Evolutionary conservation across 148 eudicot species (phyloP).

Genomic region (Persicaria tinctoria): DNA sequence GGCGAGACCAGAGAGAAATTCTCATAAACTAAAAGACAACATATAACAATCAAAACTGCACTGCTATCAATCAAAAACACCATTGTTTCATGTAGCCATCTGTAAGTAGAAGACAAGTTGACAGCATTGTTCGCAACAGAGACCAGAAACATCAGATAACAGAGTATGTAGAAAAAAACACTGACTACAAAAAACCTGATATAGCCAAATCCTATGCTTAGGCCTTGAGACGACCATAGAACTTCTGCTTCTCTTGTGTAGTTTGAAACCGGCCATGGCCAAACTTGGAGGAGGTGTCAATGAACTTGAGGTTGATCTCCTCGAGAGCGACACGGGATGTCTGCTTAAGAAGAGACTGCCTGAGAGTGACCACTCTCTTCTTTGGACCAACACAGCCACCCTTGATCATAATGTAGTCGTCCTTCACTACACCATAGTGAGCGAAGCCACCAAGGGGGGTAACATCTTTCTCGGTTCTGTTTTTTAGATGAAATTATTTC

Average conservation of each 20-base stretch:
- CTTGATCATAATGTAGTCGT: constrained; percentile 72
- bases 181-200: neutral
- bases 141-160: neutral
- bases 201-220: constrained; percentile 10
- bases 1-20: no score
- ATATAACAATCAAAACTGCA: no score
- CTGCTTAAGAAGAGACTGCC: constrained; percentile 69
- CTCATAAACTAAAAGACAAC: no score
- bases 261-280: constrained; percentile 97
- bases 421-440: constrained; percentile 84
- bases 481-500: neutral
- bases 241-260: constrained; percentile 59
- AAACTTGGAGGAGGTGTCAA: constrained; percentile 87
- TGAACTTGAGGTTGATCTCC: constrained; percentile 71
- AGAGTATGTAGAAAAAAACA: neutral
- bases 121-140: neutral
- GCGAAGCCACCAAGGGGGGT: constrained; percentile 95
- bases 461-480: constrained; percentile 83
- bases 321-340: constrained; percentile 77
- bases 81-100: neutral
- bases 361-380: constrained; percentile 82
- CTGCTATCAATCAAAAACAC: no score
- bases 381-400: constrained; percentile 81
- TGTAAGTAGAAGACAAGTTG: neutral
- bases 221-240: constrained; percentile 50